phyloP scores from a whole-genome alignment of 768 basidiomycete species.

The Amanita jacksonii region DNA sequence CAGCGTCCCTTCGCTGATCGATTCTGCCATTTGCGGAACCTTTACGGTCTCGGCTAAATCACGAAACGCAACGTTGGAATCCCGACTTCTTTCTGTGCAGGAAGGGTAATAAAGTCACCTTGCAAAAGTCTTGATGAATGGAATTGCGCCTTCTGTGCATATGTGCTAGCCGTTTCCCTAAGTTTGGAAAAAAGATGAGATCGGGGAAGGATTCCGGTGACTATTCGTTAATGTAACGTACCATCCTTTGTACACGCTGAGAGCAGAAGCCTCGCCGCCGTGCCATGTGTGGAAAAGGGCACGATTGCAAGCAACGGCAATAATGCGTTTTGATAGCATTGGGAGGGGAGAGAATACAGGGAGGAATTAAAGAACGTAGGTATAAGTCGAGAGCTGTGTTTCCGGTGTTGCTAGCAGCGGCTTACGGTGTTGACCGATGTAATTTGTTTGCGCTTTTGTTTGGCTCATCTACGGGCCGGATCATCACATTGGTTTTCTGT shows the following conservation, averaged over 20 bases:
- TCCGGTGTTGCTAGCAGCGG: background rate
- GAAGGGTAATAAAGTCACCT: slow-evolving; percentile 34
- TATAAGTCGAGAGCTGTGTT: background rate
- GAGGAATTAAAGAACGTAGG: background rate
- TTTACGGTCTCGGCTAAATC: slow-evolving; percentile 74
- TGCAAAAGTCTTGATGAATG: slow-evolving; percentile 62
- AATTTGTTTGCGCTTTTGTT: slow-evolving; percentile 6
- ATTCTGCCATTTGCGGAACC: slow-evolving; percentile 97
- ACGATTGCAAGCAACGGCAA: slow-evolving; percentile 55
- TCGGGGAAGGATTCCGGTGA: slow-evolving; percentile 5
- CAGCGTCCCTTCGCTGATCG: slow-evolving; percentile 94
- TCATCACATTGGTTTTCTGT: too few relatives aligned
- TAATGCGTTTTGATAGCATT: slow-evolving; percentile 67
- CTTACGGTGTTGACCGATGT: slow-evolving; percentile 7
- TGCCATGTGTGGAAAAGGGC: slow-evolving; percentile 32
- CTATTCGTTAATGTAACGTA: slow-evolving; percentile 21
- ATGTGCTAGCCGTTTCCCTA: slow-evolving; percentile 38
- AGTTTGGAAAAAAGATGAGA: slow-evolving; percentile 6
- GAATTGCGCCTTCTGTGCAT: slow-evolving; percentile 49
- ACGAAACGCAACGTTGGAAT: slow-evolving; percentile 1
- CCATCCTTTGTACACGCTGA: slow-evolving; percentile 38
- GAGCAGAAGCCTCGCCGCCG: slow-evolving; percentile 21
- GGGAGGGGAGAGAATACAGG: background rate
- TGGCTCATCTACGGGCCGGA: too few relatives aligned
- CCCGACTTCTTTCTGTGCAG: too few relatives aligned